Conservation (phyloP, 176 grass and related monocot species). For the Canna indica region DNA sequence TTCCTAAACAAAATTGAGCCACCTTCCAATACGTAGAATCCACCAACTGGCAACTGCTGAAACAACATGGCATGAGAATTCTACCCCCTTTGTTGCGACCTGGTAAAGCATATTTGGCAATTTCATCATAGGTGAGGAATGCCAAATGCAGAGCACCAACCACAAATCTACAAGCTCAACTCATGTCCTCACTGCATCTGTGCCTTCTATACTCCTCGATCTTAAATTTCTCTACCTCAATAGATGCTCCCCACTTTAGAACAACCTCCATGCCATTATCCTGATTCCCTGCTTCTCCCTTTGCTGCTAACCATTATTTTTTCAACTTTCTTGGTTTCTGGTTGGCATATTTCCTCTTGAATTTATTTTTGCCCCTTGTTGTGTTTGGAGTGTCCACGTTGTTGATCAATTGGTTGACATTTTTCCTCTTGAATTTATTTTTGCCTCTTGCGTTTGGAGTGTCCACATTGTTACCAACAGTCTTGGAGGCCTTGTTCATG, state of each 20-base stretch:
- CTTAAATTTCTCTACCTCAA: neutral
- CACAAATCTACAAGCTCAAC: neutral
- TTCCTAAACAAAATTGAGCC: neutral
- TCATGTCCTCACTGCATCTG: neutral
- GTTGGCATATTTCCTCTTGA: neutral
- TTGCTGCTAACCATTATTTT: neutral
- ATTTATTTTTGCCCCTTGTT: constrained; percentile 10
- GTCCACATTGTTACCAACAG: neutral
- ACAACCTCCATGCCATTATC: neutral
- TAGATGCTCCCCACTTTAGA: neutral
- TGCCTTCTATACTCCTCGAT: neutral
- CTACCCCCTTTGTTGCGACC: too few species aligned
- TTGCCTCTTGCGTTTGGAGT: neutral
- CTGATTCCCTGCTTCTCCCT: neutral
- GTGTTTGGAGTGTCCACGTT: neutral
- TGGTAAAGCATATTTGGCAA: too few species aligned
- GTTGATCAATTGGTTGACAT: constrained; percentile 5
- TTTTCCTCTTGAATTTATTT: neutral
- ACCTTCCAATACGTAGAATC: too few species aligned
- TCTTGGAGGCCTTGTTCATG: constrained; percentile 6
- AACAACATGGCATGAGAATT: too few species aligned
- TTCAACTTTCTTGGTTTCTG: constrained; percentile 8
- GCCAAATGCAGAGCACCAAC: neutral
- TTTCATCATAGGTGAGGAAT: too few species aligned
- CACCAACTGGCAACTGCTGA: too few species aligned